phyloP scores from a whole-genome alignment of 2,329 filamentous ascomycete species.

The Sporothrix curviconia region DNA sequence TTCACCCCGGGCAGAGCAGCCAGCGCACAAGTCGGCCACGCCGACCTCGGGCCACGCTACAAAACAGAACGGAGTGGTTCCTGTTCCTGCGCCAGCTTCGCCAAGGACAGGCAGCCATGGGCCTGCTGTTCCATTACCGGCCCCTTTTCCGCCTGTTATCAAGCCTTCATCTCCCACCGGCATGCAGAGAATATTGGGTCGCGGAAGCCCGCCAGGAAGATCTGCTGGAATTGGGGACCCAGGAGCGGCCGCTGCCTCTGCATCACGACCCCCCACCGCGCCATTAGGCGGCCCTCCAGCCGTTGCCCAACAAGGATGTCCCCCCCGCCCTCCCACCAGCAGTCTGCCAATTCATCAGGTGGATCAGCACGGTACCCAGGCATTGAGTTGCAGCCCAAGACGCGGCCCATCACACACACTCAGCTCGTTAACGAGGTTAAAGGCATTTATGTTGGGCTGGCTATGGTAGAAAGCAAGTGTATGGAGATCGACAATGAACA shows the following conservation, averaged over 20 bases:
- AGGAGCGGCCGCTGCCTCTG: neutral
- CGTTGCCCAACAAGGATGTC: neutral
- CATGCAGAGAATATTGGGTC: neutral
- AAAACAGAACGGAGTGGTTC: too few relatives aligned
- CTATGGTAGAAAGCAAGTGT: slow-evolving; percentile 82
- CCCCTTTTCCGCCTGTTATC: neutral
- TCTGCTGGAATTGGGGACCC: neutral
- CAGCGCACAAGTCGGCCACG: too few relatives aligned
- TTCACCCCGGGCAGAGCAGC: too few relatives aligned
- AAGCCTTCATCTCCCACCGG: neutral
- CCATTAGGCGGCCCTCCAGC: neutral
- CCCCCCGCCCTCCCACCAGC: neutral
- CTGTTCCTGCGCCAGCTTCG: too few relatives aligned
- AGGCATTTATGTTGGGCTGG: slow-evolving; percentile 73
- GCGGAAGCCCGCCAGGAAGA: neutral
- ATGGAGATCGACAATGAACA: slow-evolving; percentile 71
- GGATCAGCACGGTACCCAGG: neutral
- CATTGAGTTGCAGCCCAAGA: slow-evolving; percentile 48
- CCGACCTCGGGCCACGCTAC: too few relatives aligned
- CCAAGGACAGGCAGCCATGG: too few relatives aligned
- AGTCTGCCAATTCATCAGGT: neutral
- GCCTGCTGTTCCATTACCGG: too few relatives aligned
- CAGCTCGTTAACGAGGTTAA: slow-evolving; percentile 77
- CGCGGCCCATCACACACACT: slow-evolving; percentile 64
- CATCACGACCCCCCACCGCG: neutral